A percentile compares a stretch with the other conserved stretches of the same genome.
Evolutionary conservation across 345 rosid genomes (phyloP).

Genomic region (Raphanus sativus): DNA sequence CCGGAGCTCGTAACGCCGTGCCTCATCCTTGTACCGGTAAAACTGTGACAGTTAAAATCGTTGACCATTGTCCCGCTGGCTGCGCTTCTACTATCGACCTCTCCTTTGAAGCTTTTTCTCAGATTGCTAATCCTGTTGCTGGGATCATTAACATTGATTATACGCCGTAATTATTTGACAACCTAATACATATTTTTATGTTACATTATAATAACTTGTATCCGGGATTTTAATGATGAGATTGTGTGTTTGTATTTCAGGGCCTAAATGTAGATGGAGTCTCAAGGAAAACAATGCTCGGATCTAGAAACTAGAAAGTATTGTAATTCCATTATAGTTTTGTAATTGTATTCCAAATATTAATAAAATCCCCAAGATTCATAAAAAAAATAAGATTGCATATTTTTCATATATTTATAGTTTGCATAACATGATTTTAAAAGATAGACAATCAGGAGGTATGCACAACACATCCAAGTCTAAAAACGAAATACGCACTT

Average conservation of each 20-base stretch:
- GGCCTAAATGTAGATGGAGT: constrained; percentile 11
- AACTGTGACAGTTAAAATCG: constrained; percentile 40
- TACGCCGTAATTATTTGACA: constrained; percentile 21
- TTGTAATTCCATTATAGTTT: neutral
- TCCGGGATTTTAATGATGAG: neutral
- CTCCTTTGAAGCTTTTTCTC: constrained; percentile 49
- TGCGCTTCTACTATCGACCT: constrained; percentile 48
- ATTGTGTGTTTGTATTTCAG: constrained; percentile 18
- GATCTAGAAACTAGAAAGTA: neutral
- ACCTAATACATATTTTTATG: neutral
- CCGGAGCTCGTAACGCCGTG: constrained; percentile 37
- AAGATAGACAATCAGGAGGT: neutral
- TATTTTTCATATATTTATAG: neutral
- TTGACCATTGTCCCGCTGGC: constrained; percentile 41
- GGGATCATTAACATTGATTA: constrained; percentile 43
- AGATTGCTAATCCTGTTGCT: constrained; percentile 46
- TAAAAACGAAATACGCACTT: neutral
- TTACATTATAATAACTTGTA: neutral
- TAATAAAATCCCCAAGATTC: neutral
- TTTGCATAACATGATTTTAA: neutral
- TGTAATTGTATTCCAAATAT: neutral
- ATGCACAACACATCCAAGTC: neutral
- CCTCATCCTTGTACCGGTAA: constrained; percentile 47
- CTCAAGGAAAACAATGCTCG: neutral
- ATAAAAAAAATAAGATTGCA: neutral